phyloP scores from a whole-genome alignment of 2,329 filamentous ascomycete species.

The Claviceps maximensis region DNA sequence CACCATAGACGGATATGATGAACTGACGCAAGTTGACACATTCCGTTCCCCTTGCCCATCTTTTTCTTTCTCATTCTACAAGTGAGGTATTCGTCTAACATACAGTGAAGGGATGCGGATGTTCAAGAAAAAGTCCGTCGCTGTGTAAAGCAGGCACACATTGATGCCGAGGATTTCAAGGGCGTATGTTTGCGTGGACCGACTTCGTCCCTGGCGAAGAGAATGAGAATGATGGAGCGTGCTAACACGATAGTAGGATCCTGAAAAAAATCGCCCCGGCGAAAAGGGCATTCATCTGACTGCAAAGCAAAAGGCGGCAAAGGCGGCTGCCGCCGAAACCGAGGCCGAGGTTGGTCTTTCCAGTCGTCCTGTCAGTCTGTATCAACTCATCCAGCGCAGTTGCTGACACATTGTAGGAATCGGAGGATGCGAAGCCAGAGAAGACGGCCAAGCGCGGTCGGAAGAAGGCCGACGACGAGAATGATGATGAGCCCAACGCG shows the following conservation, averaged over 20 bases:
- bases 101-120: slow-evolving; percentile 36
- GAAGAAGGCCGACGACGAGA: slow-evolving; percentile 20
- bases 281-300: slow-evolving; percentile 46
- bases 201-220: background rate
- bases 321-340: slow-evolving; percentile 15
- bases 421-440: slow-evolving; percentile 13
- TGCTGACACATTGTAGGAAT: slow-evolving; percentile 4
- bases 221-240: background rate
- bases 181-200: slow-evolving; percentile 47
- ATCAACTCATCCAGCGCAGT: background rate
- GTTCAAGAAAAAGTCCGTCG: slow-evolving; percentile 59
- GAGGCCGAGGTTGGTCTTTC: slow-evolving; percentile 10
- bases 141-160: slow-evolving; percentile 63
- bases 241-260: slow-evolving; percentile 40
- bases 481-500: slow-evolving; percentile 20
- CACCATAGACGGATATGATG: slow-evolving; percentile 68
- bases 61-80: background rate
- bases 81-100: background rate
- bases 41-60: background rate
- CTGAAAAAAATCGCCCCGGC: slow-evolving; percentile 58
- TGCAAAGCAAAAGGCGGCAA: slow-evolving; percentile 23
- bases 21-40: slow-evolving; percentile 38
- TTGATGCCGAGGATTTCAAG: slow-evolving; percentile 77
- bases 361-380: background rate
- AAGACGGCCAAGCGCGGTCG: slow-evolving; percentile 22